Conservation (phyloP, 306 rosid genomes). For the Prunus campanulata region DNA sequence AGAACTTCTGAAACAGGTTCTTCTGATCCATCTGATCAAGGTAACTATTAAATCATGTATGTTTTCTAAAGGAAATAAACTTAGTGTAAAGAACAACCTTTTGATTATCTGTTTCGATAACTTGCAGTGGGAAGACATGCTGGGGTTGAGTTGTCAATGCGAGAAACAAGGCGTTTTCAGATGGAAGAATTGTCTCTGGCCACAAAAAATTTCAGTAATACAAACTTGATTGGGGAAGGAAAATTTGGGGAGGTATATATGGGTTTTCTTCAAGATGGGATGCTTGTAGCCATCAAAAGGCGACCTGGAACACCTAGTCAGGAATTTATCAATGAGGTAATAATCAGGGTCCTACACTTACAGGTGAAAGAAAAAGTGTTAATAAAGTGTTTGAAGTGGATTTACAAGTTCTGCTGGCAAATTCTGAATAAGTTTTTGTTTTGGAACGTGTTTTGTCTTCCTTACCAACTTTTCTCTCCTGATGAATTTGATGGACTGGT, state of each 20-base stretch:
- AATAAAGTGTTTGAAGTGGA: background rate
- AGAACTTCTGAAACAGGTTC: slow-evolving; percentile 93
- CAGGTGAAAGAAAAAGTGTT: background rate
- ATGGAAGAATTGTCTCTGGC: slow-evolving; percentile 78
- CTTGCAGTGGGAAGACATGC: slow-evolving; percentile 64
- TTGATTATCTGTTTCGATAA: slow-evolving; percentile 15
- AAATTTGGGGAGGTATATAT: slow-evolving; percentile 85
- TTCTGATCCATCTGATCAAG: slow-evolving; percentile 86
- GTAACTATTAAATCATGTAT: slow-evolving; percentile 36
- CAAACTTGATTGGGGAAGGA: slow-evolving; percentile 78
- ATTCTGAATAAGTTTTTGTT: background rate
- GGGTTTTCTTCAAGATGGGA: slow-evolving; percentile 92
- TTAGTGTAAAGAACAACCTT: slow-evolving; percentile 10
- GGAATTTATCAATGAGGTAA: slow-evolving; percentile 80
- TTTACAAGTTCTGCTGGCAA: background rate
- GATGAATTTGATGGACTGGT: background rate
- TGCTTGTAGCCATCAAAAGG: slow-evolving; percentile 87
- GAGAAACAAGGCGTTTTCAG: slow-evolving; percentile 70
- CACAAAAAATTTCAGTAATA: slow-evolving; percentile 69
- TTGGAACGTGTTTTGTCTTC: background rate
- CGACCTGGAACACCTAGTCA: slow-evolving; percentile 62
- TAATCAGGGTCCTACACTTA: background rate
- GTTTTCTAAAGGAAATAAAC: background rate
- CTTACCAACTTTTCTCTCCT: background rate
- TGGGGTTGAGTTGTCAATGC: slow-evolving; percentile 57